A percentile compares a stretch with the other conserved stretches of the same genome.
Evolutionary conservation across 345 rosid genomes (phyloP).

Genomic region (Brassica napus): Da-Ae NC_063448.1:18658001-18658500

Average conservation of each 20-base stretch:
- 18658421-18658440: constrained; percentile 72
- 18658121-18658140: constrained; percentile 51
- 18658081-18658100: neutral
- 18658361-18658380: constrained; percentile 66
- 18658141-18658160: constrained; percentile 67
- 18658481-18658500: constrained; percentile 75
- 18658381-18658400: constrained; percentile 70
- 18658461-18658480: constrained; percentile 85
- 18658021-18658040: constrained; percentile 58
- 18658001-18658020: constrained; percentile 58
- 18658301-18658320: constrained; percentile 67
- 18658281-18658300: constrained; percentile 80
- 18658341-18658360: constrained; percentile 59
- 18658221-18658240: constrained; percentile 23
- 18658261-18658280: constrained; percentile 75
- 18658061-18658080: constrained; percentile 68
- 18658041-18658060: constrained; percentile 65
- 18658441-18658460: constrained; percentile 73
- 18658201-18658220: constrained; percentile 18
- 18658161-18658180: constrained; percentile 55
- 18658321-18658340: constrained; percentile 61
- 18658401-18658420: constrained; percentile 65
- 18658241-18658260: constrained; percentile 62
- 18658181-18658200: constrained; percentile 18
- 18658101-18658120: neutral